Evolutionary conservation across 1,139 yeast genomes (phyloP), one percentile per base, ranked within the genome.

Genomic region (Diutina catenulata): DNA sequence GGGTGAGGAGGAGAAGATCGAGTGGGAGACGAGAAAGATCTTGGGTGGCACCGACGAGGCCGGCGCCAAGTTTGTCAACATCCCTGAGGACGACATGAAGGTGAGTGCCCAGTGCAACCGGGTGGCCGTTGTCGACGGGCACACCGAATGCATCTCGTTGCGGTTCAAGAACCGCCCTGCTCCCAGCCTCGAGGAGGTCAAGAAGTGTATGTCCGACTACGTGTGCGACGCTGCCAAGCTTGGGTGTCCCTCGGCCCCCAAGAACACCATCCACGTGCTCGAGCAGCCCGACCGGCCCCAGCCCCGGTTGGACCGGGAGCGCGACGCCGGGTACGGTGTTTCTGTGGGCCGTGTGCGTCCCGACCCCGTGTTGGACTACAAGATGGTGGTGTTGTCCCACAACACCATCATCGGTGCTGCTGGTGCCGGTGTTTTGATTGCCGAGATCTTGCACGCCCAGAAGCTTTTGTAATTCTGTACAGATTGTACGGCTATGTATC

Each of bases 401-500:
- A 91, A 91, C 69, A 91, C 99, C 41, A 75, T 91, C 50, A 83
- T 91, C 49, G 99, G 99, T 53, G 99, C 98, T 51, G 99, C 99
- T 23, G 99, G 99, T 54, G 83, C 97, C n/a, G 98, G 98, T 59
- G 71, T 91, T 44, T 76, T 91, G 59, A 91, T 93, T 59, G 98
- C 95, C 38, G 99, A 91, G 64, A 70, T 86, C 43, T 71, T 91
- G 51, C 63, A 73, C 45, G 91, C 91, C 40, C 86, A 81, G 66
- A 70, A 75, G 42, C 64, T 86, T 51, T 73, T 88, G 48, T 87
- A 70, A 38, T 14, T 19, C 18, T 20, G 9, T 18, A 18, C n/a
- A n/a, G n/a, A n/a, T n/a, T n/a, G n/a, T n/a, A n/a, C n/a, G n/a
- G n/a, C n/a, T n/a, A n/a, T n/a, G n/a, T n/a, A n/a, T n/a, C n/a